Evolutionary conservation across 2,329 filamentous ascomycete species (phyloP).

Genomic region (Sclerotinia trifoliorum): DNA sequence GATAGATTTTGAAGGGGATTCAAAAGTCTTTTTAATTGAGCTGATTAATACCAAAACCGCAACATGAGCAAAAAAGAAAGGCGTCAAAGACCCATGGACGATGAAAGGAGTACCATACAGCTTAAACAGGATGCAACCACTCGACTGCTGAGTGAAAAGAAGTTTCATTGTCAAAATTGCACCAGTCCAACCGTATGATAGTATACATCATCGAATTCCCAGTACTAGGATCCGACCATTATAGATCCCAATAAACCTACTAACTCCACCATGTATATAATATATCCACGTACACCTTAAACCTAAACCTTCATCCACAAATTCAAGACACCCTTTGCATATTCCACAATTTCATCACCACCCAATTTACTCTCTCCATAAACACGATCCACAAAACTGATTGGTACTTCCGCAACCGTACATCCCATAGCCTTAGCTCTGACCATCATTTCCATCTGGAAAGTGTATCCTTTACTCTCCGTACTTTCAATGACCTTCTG

Average conservation of each 20-base stretch:
- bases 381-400: slow-evolving; percentile 90
- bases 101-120: background rate
- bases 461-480: slow-evolving; percentile 95
- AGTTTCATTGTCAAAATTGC: slow-evolving; percentile 17
- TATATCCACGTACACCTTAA: background rate
- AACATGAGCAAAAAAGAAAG: background rate
- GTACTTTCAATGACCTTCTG: slow-evolving; percentile 88
- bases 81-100: background rate
- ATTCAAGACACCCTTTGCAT: slow-evolving; percentile 78
- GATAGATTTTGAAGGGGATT: background rate
- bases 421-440: slow-evolving; percentile 94
- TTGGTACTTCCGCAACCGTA: slow-evolving; percentile 91
- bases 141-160: slow-evolving; percentile 17
- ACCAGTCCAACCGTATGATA: slow-evolving; percentile 20
- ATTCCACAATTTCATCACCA: slow-evolving; percentile 93
- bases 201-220: slow-evolving; percentile 8
- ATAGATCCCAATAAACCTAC: slow-evolving; percentile 9
- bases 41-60: background rate
- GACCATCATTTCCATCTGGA: slow-evolving; percentile 99
- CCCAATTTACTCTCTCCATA: slow-evolving; percentile 96
- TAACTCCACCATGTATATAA: slow-evolving; percentile 18
- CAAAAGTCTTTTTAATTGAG: background rate
- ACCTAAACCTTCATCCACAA: slow-evolving; percentile 73
- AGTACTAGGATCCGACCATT: slow-evolving; percentile 9
- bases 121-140: slow-evolving; percentile 1